Base-by-base conservation (phyloP, 257 asterid species). In the Solanum bulbocastanum region DNA sequence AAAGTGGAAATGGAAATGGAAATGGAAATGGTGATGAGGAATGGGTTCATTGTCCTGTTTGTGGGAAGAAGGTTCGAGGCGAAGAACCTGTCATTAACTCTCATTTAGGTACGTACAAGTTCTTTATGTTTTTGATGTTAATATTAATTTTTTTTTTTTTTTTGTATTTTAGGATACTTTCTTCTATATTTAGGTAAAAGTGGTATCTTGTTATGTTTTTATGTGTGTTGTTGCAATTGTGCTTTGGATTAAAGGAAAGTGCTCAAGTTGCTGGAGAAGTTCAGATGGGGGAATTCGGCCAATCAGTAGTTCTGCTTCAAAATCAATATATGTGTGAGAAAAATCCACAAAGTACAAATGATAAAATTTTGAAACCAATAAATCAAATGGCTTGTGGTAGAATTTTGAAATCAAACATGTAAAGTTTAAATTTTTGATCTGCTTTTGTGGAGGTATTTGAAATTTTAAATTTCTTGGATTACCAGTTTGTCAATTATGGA, bases 31-130 rank as follows among this genome's bases (percentile, higher is more conserved):
- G 86, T 14, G 89, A 52, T 49, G 58, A 89, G n/a, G 93, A 90
- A 79, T 89, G 87, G 89, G 96, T 93, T 81, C 88, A 87, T 46
- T 97, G 99, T 84, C 99, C 99, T 3, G 93, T 97, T 23, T 97
- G 99, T 71, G 96, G 95, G 32, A 84, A 49, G 58, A 85, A 81
- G 33, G 82, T 97, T 68, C 98, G 92, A 5, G 91, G 93, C 15
- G 83, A 88, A n/a, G 93, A 93, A 89, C 89, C 89, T 83, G 37
- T 88, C 18, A 90, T 95, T 90, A 97, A 97, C 90, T 93, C 97
- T 88, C 99, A 97, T 92, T 88, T 97, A 90, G 98, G 99, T 97
- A 88, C 65, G 10, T 46, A 5, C 6, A 25, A 36, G 65, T 44
- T 46, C 37, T 12, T 46, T 79, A 10, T 44, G 40, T 27, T 79